Evolutionary conservation across 139 green algal genomes (phyloP).

Genomic region (Tetraselmis chui): DNA sequence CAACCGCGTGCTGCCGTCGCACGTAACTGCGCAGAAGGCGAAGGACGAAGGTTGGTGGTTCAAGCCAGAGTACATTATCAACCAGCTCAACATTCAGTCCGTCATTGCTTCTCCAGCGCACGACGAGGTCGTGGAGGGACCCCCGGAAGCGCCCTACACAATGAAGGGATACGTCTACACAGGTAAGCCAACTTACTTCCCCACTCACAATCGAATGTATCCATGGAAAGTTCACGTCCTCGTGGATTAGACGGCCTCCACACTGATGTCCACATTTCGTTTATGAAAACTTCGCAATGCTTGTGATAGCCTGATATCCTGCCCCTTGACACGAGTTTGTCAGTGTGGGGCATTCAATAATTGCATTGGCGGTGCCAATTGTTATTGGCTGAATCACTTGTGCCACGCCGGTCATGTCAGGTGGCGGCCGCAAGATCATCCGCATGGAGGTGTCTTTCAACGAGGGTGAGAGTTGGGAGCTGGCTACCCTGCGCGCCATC

Average conservation of each 20-base stretch:
- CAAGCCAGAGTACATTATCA: conserved; percentile 98
- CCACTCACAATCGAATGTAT: background rate
- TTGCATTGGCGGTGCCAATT: background rate
- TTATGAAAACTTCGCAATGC: background rate
- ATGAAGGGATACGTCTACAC: conserved; percentile 81
- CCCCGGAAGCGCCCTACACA: conserved; percentile 41
- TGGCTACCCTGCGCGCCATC: conserved; percentile 57
- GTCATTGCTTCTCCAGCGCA: conserved; percentile 80
- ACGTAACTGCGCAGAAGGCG: conserved; percentile 44
- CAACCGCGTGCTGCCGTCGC: conserved; percentile 50
- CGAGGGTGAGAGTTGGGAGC: conserved; percentile 67
- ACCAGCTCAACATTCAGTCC: conserved; percentile 96
- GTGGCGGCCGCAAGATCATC: conserved; percentile 80
- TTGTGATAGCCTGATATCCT: background rate
- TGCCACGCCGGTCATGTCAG: background rate
- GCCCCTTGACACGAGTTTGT: background rate
- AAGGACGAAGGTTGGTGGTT: conserved; percentile 89
- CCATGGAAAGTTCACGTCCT: no score
- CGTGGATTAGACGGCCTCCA: no score
- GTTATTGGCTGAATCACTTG: background rate
- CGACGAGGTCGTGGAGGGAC: conserved; percentile 73
- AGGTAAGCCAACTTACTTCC: conserved; percentile 29
- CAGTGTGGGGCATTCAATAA: background rate
- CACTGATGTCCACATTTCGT: no score
- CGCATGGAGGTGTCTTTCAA: conserved; percentile 90